Evolutionary conservation across 257 asterid species (phyloP), one percentile per base, ranked within the genome.

Genomic region (Solanum appendiculatum): DNA sequence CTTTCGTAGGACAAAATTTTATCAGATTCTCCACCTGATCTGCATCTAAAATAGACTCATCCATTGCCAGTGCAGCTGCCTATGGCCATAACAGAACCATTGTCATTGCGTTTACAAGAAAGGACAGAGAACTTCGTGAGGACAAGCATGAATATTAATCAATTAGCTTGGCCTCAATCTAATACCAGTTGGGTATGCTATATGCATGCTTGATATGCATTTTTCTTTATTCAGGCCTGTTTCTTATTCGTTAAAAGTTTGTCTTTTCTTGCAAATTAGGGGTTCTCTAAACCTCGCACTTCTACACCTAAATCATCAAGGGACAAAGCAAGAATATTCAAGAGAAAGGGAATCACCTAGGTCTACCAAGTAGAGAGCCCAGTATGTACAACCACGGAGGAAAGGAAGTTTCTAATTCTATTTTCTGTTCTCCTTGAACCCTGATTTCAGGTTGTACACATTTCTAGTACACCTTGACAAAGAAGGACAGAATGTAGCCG

Each of bases 51-150:
- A 96, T 88, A 87, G 98, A 89, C 88, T 92, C 98, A 94, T 97
- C 99, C 99, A 97, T 93, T 78, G 99, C 98, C 64, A 97, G 95
- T 87, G 97, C 98, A 87, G 99, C 98, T 91, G 98, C 95, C 99
- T 97, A 91, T 77, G 83, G 84, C 82, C 85, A 80, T 78, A 66
- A 48, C 66, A 46, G 85, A 46, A 80, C 85, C 39, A 46, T 3
- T 80, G 85, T 80, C 85, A 80, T 46, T 29, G 66, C 27, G 5
- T 46, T 46, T 46, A 80, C 66, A 46, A 46, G 39, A 80, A 16
- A 23, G 33, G 83, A 75, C 56, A 75, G 13, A 46, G 29, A 31
- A 80, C 85, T 40, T 75, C 36, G 3, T 2, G 58, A 75, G 58
- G 58, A n/a, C 13, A 80, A 80, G 85, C 29, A 46, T 46, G 85